Evolutionary conservation across 2,329 filamentous ascomycete genomes (phyloP).

Genomic region (Neofusicoccum sp.): DNA sequence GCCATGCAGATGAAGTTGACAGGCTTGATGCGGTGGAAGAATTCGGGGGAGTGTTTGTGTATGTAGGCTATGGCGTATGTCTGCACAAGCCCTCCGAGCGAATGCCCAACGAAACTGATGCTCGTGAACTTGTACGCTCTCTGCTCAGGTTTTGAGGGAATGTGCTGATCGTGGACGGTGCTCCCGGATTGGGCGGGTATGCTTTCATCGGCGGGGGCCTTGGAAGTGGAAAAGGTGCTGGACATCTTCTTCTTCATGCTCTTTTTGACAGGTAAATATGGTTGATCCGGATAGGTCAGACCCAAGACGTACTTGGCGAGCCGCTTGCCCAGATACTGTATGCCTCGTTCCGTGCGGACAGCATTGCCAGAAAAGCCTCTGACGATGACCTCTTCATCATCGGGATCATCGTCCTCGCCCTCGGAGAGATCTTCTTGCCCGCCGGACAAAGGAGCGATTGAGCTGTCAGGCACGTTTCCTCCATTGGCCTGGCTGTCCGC

Average conservation of each 20-base stretch:
- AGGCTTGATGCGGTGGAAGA: slow-evolving; percentile 82
- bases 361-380: slow-evolving; percentile 88
- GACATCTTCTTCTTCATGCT: slow-evolving; percentile 48
- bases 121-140: slow-evolving; percentile 81
- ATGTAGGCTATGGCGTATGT: slow-evolving; percentile 96
- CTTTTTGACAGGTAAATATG: slow-evolving; percentile 69
- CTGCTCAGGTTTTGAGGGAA: slow-evolving; percentile 42
- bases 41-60: slow-evolving; percentile 88
- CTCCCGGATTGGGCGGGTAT: slow-evolving; percentile 60
- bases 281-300: slow-evolving; percentile 92
- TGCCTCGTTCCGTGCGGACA: slow-evolving; percentile 86
- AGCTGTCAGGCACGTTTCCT: slow-evolving; percentile 18
- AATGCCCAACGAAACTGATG: slow-evolving; percentile 93
- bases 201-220: slow-evolving; percentile 44
- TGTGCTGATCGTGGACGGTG: slow-evolving; percentile 54
- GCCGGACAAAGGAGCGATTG: slow-evolving; percentile 49
- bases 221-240: slow-evolving; percentile 46
- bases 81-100: slow-evolving; percentile 83
- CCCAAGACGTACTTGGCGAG: slow-evolving; percentile 86
- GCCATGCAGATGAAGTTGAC: slow-evolving; percentile 89
- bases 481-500: slow-evolving; percentile 19
- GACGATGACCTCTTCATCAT: slow-evolving; percentile 83
- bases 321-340: slow-evolving; percentile 94
- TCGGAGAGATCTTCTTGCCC: slow-evolving; percentile 49
- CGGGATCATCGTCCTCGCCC: slow-evolving; percentile 57